Evolutionary conservation across 1,284 basidiomycete species (phyloP), one percentile per base, ranked within the genome.

Genomic region (Lignosus rhinocerotis): DNA sequence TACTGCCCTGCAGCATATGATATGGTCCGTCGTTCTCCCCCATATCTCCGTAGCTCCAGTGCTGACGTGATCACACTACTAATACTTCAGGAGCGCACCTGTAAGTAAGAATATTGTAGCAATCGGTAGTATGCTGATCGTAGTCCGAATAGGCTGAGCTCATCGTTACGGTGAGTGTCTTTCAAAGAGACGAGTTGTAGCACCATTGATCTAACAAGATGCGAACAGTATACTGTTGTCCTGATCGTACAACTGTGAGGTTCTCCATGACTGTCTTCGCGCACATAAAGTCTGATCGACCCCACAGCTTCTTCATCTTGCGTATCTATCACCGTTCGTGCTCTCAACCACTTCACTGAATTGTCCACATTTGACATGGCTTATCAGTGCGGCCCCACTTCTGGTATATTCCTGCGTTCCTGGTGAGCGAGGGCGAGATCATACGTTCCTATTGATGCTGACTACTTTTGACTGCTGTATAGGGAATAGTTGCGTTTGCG

Each of bases 241-340:
- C 36, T 61, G 8, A 43, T 64, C 11, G 63, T 58, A 30, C 63
- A 64, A n/a, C 31, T 64, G 63, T 64, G 25, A 41, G 60, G 17
- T 6, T 6, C n/a, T 8, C 1, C 5, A 6, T 14, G 10, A 0
- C 38, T 7, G 17, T 39, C 3, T 2, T 19, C 25, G 2, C 11
- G 16, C 14, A 12, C 39, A 33, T 9, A 2, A 17, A 4, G 14
- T 14, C 12, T 44, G 16, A 54, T 30, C 12, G 8, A 30, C 17
- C 12, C 1, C 6, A 6, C 17, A 64, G 63, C 10, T 64, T 64
- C 58, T 64, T 60, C 38, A 49, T 64, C 3, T 14, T 53, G n/a
- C 63, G 63, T 4, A 64, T 64, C 16, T 55, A 58, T 11, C 55
- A 58, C 11, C 53, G 63, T 64, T 5, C 31, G 63, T 49, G 6